phyloP scores from a whole-genome alignment of 78 protist species.

The Dictyostelium brefeldianum region DNA sequence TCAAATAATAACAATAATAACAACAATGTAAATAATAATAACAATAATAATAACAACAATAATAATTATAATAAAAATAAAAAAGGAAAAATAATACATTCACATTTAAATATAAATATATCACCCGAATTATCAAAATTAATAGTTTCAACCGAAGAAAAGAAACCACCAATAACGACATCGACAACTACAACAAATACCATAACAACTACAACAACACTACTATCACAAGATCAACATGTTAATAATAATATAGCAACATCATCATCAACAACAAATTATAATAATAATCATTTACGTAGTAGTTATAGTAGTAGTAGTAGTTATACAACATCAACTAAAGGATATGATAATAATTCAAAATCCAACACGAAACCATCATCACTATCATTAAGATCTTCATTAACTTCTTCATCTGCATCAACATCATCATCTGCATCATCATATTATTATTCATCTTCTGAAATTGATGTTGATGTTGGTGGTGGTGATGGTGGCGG shows the following conservation, averaged over 20 bases:
- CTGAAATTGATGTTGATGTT: neutral
- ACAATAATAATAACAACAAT: neutral
- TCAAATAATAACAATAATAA: neutral
- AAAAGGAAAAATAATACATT: neutral
- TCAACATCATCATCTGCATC: constrained; percentile 5
- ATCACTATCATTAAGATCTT: neutral
- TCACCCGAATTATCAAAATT: constrained; percentile 21
- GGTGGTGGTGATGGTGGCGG: too few species aligned
- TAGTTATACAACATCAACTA: neutral
- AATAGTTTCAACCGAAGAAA: constrained; percentile 7
- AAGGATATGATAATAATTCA: constrained; percentile 16
- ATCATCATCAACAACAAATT: neutral
- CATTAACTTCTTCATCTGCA: neutral
- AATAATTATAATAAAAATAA: neutral
- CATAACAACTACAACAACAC: neutral
- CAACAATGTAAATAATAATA: neutral
- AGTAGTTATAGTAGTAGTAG: neutral
- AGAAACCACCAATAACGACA: neutral
- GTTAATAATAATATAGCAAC: neutral
- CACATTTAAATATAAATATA: constrained; percentile 1
- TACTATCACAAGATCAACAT: neutral
- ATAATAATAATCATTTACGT: neutral
- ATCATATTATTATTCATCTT: neutral
- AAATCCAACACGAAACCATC: neutral
- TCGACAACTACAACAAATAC: neutral